Percentiles rank a stretch among this genome's conserved stretches.
phyloP scores from a whole-genome alignment of 345 rosid genomes.

The Kandelia obovata region DNA sequence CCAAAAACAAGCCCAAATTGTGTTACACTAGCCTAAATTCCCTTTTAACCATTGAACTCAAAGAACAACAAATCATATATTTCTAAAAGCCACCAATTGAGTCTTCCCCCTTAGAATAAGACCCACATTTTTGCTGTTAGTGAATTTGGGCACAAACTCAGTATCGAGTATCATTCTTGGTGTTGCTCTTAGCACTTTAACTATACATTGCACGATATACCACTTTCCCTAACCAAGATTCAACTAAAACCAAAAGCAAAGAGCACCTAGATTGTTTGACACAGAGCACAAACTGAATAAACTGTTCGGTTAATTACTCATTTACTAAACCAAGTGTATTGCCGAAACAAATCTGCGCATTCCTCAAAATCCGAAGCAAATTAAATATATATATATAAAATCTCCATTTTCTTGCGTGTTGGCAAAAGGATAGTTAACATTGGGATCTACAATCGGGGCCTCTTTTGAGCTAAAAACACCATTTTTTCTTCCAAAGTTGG shows the following conservation, averaged over 20 bases:
- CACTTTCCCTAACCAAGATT: slow-evolving; percentile 6
- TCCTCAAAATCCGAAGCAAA: no score
- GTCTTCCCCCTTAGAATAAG: background rate
- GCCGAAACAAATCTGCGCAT: no score
- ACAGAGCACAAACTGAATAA: no score
- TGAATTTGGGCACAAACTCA: background rate
- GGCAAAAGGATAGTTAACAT: no score
- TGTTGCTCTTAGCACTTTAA: slow-evolving; percentile 9
- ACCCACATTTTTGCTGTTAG: background rate
- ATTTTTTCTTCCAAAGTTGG: no score
- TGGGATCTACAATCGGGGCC: no score
- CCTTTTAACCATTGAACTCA: background rate
- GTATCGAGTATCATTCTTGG: slow-evolving; percentile 1
- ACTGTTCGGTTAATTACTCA: no score
- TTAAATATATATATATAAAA: no score
- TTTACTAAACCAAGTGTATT: no score
- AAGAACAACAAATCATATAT: background rate
- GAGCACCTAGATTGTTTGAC: background rate
- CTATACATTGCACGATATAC: background rate
- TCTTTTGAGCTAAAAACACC: no score
- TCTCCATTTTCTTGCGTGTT: no score
- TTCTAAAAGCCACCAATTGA: background rate
- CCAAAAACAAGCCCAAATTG: slow-evolving; percentile 4
- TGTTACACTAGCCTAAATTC: background rate
- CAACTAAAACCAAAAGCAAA: slow-evolving; percentile 1